Evolutionary conservation across 148 eudicot species (phyloP).

Genomic region (Pouteria glomerata): DNA sequence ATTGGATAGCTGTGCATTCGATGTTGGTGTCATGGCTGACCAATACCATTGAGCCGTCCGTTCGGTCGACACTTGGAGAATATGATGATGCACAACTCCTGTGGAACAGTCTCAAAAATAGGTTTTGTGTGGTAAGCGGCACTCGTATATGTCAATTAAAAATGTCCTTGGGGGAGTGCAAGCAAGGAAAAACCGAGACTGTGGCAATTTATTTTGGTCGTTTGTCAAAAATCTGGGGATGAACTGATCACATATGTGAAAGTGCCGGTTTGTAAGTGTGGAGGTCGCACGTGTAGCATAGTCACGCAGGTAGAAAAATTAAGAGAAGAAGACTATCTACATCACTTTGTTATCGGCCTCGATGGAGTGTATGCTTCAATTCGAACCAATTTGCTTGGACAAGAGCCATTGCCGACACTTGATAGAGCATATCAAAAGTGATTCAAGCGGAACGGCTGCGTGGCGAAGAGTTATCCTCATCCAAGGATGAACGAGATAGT

Average conservation of each 20-base stretch:
- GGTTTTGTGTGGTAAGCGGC: constrained; percentile 3
- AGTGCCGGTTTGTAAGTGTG: constrained; percentile 4
- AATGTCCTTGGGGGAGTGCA: not conserved
- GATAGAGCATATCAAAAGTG: constrained; percentile 10
- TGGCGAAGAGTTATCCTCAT: constrained; percentile 2
- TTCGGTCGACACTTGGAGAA: not conserved
- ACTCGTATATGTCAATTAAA: constrained; percentile 1
- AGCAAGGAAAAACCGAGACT: not conserved
- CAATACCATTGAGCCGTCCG: not conserved
- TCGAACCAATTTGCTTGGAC: constrained; percentile 2
- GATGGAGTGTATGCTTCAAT: not conserved
- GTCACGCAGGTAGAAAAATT: too few species aligned
- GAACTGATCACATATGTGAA: not conserved
- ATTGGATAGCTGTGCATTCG: not conserved
- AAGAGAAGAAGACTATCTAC: not conserved
- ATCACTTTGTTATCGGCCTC: not conserved
- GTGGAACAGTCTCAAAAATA: not conserved
- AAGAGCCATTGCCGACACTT: constrained; percentile 10
- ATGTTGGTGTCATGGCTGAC: too few species aligned
- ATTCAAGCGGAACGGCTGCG: not conserved
- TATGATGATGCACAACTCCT: not conserved
- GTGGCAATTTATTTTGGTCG: constrained; percentile 3
- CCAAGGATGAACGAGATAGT: not conserved
- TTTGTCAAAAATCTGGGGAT: not conserved
- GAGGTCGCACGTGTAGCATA: constrained; percentile 7